These are phyloP conservation scores for Pythium phragmiticola DNA, from an alignment of 352 stramenopile genomes.

Conservation along the genomic window DNA sequence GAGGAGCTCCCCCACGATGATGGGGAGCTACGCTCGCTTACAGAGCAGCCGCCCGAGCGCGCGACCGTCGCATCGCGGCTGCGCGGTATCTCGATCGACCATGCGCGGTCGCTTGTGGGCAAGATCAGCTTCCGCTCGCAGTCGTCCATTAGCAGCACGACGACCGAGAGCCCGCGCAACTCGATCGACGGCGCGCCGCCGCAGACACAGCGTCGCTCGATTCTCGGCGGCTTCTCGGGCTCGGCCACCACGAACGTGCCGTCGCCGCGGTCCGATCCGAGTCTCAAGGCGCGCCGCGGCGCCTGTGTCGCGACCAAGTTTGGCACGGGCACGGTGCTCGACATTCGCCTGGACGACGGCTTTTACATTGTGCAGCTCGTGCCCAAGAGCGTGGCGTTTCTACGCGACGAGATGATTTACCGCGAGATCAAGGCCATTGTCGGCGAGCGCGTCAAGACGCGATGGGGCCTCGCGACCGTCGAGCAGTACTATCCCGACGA, in stretches of 20 bases:
- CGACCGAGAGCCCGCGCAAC: conserved; percentile 30
- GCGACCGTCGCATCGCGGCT: conserved; percentile 18
- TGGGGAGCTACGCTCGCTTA: conserved; percentile 44
- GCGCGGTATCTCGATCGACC: conserved; percentile 29
- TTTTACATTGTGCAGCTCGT: conserved; percentile 80
- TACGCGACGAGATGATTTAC: conserved; percentile 65
- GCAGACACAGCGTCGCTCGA: conserved; percentile 17
- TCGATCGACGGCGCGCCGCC: conserved; percentile 40
- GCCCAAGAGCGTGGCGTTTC: conserved; percentile 66
- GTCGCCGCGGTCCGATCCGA: conserved; percentile 38
- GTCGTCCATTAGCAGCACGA: conserved; percentile 12
- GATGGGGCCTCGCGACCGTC: conserved; percentile 80
- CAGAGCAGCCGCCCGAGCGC: conserved; percentile 30
- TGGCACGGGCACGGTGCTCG: conserved; percentile 70
- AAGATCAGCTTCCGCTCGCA: conserved; percentile 26
- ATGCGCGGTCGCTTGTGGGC: conserved; percentile 28
- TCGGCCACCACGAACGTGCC: conserved; percentile 13
- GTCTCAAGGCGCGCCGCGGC: conserved; percentile 47
- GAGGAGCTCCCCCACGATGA: conserved; percentile 27
- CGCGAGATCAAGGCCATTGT: conserved; percentile 84
- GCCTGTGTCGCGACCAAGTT: conserved; percentile 76
- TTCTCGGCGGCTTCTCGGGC: conserved; percentile 24
- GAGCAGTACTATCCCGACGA: conserved; percentile 87
- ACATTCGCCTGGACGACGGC: conserved; percentile 64
- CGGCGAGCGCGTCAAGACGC: conserved; percentile 80